These are phyloP conservation scores for Zygosaccharomyces pseudobailii DNA, from an alignment of 1,139 yeast genomes.

Conservation along the genomic window DNA sequence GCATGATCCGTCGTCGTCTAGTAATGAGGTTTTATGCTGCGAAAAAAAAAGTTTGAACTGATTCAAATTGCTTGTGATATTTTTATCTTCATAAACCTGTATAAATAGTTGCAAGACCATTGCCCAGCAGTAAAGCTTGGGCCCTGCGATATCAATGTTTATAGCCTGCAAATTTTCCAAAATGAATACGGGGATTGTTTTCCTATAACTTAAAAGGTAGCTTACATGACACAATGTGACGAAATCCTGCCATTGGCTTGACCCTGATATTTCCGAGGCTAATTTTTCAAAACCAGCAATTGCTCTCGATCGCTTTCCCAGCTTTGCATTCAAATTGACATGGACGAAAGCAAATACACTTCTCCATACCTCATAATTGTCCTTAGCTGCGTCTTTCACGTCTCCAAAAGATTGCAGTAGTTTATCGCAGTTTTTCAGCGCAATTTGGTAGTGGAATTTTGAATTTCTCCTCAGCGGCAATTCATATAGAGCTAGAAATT, in stretches of 20 bases:
- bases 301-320: constrained; percentile 12
- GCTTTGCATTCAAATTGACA: constrained; percentile 9
- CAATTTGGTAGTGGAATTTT: constrained; percentile 22
- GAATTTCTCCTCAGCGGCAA: constrained; percentile 20
- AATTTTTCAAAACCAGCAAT: constrained; percentile 9
- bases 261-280: constrained; percentile 4
- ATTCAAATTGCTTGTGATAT: constrained; percentile 25
- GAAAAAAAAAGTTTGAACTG: constrained; percentile 28
- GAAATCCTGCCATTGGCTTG: constrained; percentile 9
- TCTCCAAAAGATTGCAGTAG: constrained; percentile 12
- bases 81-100: constrained; percentile 24
- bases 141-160: constrained; percentile 9
- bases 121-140: constrained; percentile 24
- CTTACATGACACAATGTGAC: constrained; percentile 10
- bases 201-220: constrained; percentile 17
- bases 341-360: constrained; percentile 20
- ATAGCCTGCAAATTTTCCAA: constrained; percentile 7
- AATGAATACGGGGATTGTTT: constrained; percentile 11
- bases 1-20: constrained; percentile 4
- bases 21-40: constrained; percentile 16
- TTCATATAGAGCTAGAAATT: constrained; percentile 21
- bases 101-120: constrained; percentile 21
- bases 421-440: constrained; percentile 23
- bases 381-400: background rate
- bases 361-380: constrained; percentile 14